Conservation (phyloP, 2,329 filamentous ascomycete genomes). For the Amylocarpus encephaloides region DNA sequence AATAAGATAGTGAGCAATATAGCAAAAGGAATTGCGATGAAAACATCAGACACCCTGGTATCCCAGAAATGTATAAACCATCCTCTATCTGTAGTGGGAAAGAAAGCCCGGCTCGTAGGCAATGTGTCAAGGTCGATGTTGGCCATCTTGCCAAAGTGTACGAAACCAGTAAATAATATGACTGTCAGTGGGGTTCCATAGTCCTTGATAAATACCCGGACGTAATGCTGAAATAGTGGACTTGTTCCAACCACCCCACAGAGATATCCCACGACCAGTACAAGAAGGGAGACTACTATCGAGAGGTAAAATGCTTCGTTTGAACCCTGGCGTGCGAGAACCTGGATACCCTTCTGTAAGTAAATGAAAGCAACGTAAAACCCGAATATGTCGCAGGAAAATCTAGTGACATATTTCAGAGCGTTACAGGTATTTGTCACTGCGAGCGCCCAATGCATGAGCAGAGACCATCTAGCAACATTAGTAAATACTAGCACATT, state of each 20-base stretch:
- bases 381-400: conserved; percentile 89
- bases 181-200: conserved; percentile 80
- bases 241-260: conserved; percentile 67
- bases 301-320: conserved; percentile 67
- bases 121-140: conserved; percentile 62
- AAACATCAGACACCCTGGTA: conserved; percentile 64
- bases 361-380: conserved; percentile 94
- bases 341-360: conserved; percentile 83
- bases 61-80: conserved; percentile 85
- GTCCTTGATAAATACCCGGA: conserved; percentile 80
- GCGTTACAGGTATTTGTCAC: conserved; percentile 82
- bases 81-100: conserved; percentile 63
- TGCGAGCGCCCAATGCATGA: conserved; percentile 80
- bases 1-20: conserved; percentile 77
- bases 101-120: conserved; percentile 71
- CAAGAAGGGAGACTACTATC: conserved; percentile 67
- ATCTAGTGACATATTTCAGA: conserved; percentile 82
- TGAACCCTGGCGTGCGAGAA: conserved; percentile 68
- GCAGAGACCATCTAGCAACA: conserved; percentile 62
- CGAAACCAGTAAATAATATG: conserved; percentile 85
- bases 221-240: conserved; percentile 64
- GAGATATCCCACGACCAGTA: conserved; percentile 69
- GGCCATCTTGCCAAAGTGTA: conserved; percentile 79
- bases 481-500: conserved; percentile 13
- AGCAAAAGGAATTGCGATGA: conserved; percentile 82